Percentiles rank a stretch among this genome's conserved stretches.
Conservation (phyloP, 345 rosid species). For the Erodium maritimum region DNA sequence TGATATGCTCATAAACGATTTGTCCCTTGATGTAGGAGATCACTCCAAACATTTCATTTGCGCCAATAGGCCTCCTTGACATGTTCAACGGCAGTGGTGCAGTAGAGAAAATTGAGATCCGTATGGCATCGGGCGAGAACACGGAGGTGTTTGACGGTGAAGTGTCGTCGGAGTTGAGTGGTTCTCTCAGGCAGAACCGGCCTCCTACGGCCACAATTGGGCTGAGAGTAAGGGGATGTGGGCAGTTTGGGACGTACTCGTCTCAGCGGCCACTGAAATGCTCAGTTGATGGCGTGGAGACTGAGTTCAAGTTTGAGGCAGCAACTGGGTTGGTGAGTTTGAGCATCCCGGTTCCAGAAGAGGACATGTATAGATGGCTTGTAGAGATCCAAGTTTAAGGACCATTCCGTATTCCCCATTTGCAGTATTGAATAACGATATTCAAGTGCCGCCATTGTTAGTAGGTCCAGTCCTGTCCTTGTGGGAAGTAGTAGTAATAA, state of each 20-base stretch:
- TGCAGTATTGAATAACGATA: too few relatives aligned
- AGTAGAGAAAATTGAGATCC: conserved; percentile 11
- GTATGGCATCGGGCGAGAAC: neutral
- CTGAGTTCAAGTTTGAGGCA: conserved; percentile 10
- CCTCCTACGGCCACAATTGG: neutral
- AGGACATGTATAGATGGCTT: conserved; percentile 8
- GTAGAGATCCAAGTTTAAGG: too few relatives aligned
- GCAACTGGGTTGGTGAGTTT: conserved; percentile 10
- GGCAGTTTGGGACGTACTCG: conserved; percentile 18
- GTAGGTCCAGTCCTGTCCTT: too few relatives aligned
- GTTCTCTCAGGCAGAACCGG: too few relatives aligned
- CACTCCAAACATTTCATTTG: conserved; percentile 7
- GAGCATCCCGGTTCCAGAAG: conserved; percentile 10
- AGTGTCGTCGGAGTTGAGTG: too few relatives aligned
- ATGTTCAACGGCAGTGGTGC: conserved; percentile 41
- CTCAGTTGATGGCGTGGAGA: neutral
- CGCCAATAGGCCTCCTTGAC: conserved; percentile 28
- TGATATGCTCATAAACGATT: too few relatives aligned
- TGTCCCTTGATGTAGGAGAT: too few relatives aligned
- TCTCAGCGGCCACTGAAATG: conserved; percentile 6
- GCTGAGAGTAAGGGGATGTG: conserved; percentile 15
- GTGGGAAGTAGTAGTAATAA: too few relatives aligned
- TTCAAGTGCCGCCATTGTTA: too few relatives aligned
- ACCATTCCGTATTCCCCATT: too few relatives aligned
- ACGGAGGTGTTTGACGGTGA: neutral